Conservation (phyloP, 202 grass and related monocot genomes). For the Zizania palustris region DNA sequence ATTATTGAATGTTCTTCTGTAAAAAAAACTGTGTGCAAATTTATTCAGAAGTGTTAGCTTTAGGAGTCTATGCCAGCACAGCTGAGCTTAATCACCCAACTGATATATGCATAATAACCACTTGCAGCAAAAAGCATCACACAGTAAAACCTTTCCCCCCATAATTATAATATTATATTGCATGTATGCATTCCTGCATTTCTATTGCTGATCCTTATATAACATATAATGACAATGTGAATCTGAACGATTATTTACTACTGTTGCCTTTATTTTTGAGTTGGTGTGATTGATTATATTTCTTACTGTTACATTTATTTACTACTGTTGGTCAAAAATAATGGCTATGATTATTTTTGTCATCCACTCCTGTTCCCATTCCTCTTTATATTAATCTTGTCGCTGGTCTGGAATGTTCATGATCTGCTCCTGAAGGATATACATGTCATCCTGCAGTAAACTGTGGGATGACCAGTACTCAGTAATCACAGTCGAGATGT, state of each 20-base stretch:
- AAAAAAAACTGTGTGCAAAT: background rate
- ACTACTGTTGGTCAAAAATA: conserved; percentile 17
- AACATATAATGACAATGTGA: background rate
- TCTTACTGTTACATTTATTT: background rate
- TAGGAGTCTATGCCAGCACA: background rate
- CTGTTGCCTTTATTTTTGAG: conserved; percentile 20
- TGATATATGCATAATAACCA: background rate
- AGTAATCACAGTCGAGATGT: conserved; percentile 37
- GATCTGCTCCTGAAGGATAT: conserved; percentile 33
- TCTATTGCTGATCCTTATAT: background rate
- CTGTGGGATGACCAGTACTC: conserved; percentile 29
- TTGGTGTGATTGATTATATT: background rate
- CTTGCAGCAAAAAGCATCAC: background rate
- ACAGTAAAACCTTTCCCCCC: background rate
- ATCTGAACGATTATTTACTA: background rate
- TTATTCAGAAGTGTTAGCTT: background rate
- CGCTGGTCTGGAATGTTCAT: conserved; percentile 21
- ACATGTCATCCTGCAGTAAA: conserved; percentile 5
- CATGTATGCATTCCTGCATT: background rate
- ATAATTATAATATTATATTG: background rate
- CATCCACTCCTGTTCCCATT: conserved; percentile 15
- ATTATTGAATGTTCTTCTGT: background rate
- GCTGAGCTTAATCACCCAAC: background rate
- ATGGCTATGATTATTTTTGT: conserved; percentile 16
- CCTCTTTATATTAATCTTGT: conserved; percentile 20